phyloP scores from a whole-genome alignment of 2,329 filamentous ascomycete genomes.

The Sarocladium oryzae region DNA sequence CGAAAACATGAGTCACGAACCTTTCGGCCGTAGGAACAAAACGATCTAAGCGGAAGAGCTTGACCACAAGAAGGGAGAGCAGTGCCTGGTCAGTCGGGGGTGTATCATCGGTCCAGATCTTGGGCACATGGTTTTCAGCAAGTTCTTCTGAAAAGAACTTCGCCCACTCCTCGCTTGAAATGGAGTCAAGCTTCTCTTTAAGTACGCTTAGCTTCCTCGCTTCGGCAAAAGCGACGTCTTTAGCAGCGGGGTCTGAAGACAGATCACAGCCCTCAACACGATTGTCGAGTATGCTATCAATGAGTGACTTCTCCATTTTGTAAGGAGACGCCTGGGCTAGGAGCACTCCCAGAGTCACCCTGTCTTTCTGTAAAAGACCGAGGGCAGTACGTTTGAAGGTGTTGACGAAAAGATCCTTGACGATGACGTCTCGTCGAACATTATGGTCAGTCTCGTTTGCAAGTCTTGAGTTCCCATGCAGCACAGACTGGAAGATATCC shows the following conservation, averaged over 20 bases:
- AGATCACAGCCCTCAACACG: conserved; percentile 71
- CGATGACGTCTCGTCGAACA: conserved; percentile 77
- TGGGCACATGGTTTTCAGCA: conserved; percentile 77
- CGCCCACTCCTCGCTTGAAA: conserved; percentile 64
- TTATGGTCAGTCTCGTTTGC: conserved; percentile 67
- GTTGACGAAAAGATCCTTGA: conserved; percentile 84
- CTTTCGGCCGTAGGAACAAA: conserved; percentile 89
- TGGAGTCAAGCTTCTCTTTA: conserved; percentile 61
- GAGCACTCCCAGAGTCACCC: conserved; percentile 89
- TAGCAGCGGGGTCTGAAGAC: conserved; percentile 58
- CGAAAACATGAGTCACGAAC: conserved; percentile 85
- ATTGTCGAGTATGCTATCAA: conserved; percentile 80
- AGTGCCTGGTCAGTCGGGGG: conserved; percentile 69
- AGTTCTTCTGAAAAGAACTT: conserved; percentile 79
- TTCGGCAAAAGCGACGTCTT: conserved; percentile 61
- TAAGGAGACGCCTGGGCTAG: conserved; percentile 94
- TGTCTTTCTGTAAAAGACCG: conserved; percentile 86
- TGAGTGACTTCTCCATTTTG: conserved; percentile 83
- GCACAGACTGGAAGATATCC: conserved; percentile 91
- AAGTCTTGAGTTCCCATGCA: conserved; percentile 72
- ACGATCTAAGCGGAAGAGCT: conserved; percentile 89
- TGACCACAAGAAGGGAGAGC: conserved; percentile 80
- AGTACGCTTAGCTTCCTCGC: conserved; percentile 66
- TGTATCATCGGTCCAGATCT: conserved; percentile 59
- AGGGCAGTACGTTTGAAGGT: conserved; percentile 92